Percentiles rank a stretch among this genome's conserved stretches.
Evolutionary conservation across 768 basidiomycete species (phyloP).

Genomic region (Pholiota molesta): DNA sequence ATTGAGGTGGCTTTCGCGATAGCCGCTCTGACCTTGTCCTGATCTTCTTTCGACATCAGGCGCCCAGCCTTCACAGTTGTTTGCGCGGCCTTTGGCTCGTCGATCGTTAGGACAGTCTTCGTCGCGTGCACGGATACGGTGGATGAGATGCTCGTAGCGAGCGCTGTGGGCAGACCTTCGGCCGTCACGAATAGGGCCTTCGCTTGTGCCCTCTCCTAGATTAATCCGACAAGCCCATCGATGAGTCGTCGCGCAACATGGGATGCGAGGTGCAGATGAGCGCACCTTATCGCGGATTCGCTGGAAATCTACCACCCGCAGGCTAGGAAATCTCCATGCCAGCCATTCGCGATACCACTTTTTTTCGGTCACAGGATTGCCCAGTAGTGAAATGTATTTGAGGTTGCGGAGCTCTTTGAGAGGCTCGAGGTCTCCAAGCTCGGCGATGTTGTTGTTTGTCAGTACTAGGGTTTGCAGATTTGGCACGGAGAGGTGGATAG

Average conservation of each 20-base stretch:
- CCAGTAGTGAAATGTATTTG: slow-evolving; percentile 75
- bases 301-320: slow-evolving; percentile 95
- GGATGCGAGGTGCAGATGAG: slow-evolving; percentile 39
- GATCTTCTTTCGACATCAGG: slow-evolving; percentile 90
- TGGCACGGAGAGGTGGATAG: slow-evolving; percentile 81
- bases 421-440: slow-evolving; percentile 85
- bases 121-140: slow-evolving; percentile 69
- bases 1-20: slow-evolving; percentile 90
- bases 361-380: slow-evolving; percentile 86
- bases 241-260: slow-evolving; percentile 16
- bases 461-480: slow-evolving; percentile 84
- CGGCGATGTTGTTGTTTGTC: slow-evolving; percentile 78
- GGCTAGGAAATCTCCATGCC: slow-evolving; percentile 81
- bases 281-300: slow-evolving; percentile 93
- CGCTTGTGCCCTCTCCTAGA: slow-evolving; percentile 79
- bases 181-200: slow-evolving; percentile 80
- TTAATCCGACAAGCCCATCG: slow-evolving; percentile 13
- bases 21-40: slow-evolving; percentile 82
- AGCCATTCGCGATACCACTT: slow-evolving; percentile 98
- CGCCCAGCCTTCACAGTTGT: slow-evolving; percentile 74
- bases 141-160: slow-evolving; percentile 77
- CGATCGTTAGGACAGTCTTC: slow-evolving; percentile 66
- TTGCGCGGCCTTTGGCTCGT: slow-evolving; percentile 72
- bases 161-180: slow-evolving; percentile 74
- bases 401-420: slow-evolving; percentile 76